Evolutionary conservation across 2,329 filamentous ascomycete species (phyloP), one percentile per base, ranked within the genome.

Genomic region (Cryphonectria nitschkei): DNA sequence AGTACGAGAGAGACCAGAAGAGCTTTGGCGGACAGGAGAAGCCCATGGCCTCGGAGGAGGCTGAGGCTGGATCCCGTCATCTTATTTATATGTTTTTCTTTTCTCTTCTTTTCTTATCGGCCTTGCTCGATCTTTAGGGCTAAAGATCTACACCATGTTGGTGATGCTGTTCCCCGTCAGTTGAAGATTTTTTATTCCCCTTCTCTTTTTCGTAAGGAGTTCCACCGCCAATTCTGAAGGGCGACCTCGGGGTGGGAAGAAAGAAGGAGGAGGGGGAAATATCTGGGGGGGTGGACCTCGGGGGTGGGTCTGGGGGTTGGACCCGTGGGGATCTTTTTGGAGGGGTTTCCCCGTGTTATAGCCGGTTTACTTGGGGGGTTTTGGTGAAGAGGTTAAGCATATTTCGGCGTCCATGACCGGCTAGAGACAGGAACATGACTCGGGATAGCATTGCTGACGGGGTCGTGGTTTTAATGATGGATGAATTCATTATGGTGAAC

Each of bases 1-100:
- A 65, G 26, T n/a, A 68, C 2, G 43, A 70, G 54, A 16, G 46
- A 39, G n/a, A 46, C 22, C 11, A 64, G 26, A 22, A 52, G 68
- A 34, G 56, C 60, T 52, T 63, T 26, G 52, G 43, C 6, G 60
- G 46, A 50, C 46, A 16, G 9, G 2, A 26, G 22, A 19, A 41
- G 8, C 14, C 34, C 29, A 32, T 16, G 54, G 29, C 54, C 13
- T 34, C 5, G 32, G 60, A 11, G 22, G 32, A 1, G 34, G 32
- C 32, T 19, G 19, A 11, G 26, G 16, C 11, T 29, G 11, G 26
- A 22, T 19, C 26, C 50, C 39, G 9, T 37, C 29, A 50, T 39
- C n/a, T 14, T 58, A 65, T 67, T 58, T 32, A 37, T 41, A 13
- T 39, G 3, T 34, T 61, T 26, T 19, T 22, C 39, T 52, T 68